Conservation (phyloP, 306 rosid species). For the Inga leiocalycina region DNA sequence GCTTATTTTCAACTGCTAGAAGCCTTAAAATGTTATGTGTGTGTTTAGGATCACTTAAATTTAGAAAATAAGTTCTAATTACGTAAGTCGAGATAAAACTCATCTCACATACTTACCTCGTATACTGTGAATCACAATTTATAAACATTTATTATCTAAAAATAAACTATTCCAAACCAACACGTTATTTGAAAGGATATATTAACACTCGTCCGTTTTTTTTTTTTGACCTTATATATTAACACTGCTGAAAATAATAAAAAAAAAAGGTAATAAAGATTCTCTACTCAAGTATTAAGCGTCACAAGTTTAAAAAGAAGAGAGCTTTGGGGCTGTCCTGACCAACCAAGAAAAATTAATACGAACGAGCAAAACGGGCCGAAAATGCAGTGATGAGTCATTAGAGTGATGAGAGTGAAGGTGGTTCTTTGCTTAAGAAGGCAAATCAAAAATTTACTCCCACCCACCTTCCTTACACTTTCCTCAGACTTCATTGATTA, state of each 20-base stretch:
- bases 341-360: not conserved
- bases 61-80: too few species aligned
- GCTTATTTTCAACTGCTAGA: not conserved
- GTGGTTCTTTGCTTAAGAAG: slow-evolving; percentile 32
- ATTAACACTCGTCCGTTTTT: not conserved
- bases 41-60: too few species aligned
- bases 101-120: too few species aligned
- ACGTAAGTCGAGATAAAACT: too few species aligned
- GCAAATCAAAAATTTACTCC: slow-evolving; percentile 29
- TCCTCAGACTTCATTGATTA: not conserved
- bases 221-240: not conserved
- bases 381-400: slow-evolving; percentile 16
- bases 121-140: too few species aligned
- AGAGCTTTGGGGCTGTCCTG: too few species aligned
- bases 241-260: not conserved
- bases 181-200: not conserved
- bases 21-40: not conserved
- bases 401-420: not conserved
- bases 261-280: not conserved
- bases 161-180: too few species aligned
- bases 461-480: not conserved
- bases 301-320: not conserved
- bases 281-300: not conserved
- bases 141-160: too few species aligned
- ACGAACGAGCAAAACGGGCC: not conserved